Conservation (phyloP, 495 filamentous ascomycete species). For the Emericellopsis terricola region DNA sequence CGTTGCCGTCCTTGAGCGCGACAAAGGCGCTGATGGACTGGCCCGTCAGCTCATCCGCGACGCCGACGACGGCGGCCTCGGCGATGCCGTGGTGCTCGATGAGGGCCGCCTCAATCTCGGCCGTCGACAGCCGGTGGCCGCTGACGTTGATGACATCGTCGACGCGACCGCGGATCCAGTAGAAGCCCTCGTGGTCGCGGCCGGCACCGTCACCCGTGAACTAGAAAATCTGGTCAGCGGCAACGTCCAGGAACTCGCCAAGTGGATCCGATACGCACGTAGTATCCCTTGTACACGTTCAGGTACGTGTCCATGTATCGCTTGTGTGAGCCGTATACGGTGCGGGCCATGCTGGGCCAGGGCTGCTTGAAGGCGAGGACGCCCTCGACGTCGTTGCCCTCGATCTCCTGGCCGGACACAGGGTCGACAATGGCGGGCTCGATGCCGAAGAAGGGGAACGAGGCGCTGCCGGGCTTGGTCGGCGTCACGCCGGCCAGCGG, state of each 20-base stretch:
- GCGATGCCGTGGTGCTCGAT: conserved; percentile 80
- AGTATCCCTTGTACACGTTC: conserved; percentile 95
- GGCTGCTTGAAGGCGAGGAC: conserved; percentile 95
- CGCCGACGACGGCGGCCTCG: conserved; percentile 90
- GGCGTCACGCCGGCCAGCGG: conserved; percentile 60
- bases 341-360: conserved; percentile 98
- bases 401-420: conserved; percentile 81
- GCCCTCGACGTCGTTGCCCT: conserved; percentile 94
- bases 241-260: too few species aligned
- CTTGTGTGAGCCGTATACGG: conserved; percentile 95
- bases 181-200: conserved; percentile 95
- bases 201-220: conserved; percentile 97
- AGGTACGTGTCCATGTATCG: conserved; percentile 98
- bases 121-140: conserved; percentile 88
- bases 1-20: conserved; percentile 71
- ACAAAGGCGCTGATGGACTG: conserved; percentile 98
- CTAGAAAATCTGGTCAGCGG: too few species aligned
- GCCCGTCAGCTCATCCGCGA: conserved; percentile 82
- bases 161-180: conserved; percentile 98
- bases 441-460: conserved; percentile 89
- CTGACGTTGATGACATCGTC: conserved; percentile 98
- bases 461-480: conserved; percentile 62
- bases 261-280: conserved; percentile 42
- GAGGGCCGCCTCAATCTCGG: conserved; percentile 92
- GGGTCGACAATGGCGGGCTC: conserved; percentile 97